Evolutionary conservation across 2,329 filamentous ascomycete genomes (phyloP), one percentile per base, ranked within the genome.

Genomic region (Colletotrichum sublineola): DNA sequence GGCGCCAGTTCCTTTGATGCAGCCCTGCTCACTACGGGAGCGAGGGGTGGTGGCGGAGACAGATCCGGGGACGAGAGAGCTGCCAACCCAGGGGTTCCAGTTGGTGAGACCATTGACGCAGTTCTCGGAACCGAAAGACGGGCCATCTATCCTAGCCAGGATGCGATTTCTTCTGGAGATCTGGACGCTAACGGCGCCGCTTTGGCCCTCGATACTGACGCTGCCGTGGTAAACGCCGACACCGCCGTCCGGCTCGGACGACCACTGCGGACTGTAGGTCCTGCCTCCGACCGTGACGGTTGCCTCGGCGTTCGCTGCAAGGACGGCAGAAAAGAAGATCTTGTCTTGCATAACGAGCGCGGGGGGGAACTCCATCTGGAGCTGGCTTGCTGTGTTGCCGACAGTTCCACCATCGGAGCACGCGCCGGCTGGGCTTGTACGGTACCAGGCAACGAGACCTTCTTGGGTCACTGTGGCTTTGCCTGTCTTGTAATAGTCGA

Each of bases 401-500:
- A 66, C 72, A 1, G 81, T 82, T 31, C 75, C 77, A 24, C 79
- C 80, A 38, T 74, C 74, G n/a, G 40, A 12, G 46, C 80, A 81
- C 4, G 75, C 73, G 2, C 76, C 24, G 24, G 75, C 5, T 77
- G 67, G 73, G 18, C 38, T 57, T 1, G 14, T n/a, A 24, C 81
- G 79, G 67, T 81, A 82, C 80, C 80, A 82, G 3, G 75, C 74
- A 0, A 78, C 69, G 1, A 81, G 68, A 18, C 75, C 75, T 60
- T 82, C 80, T 68, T 56, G 24, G 0, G 74, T 70, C n/a, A 68
- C 77, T 76, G 50, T 80, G 50, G 68, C 78, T 53, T 77, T 78
- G 12, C 79, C 80, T 38, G 78, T 82, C 77, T 88, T 88, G 79
- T 86, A 89, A 24, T 24, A 24, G 24, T 82, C 78, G 75, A 88